phyloP scores from a whole-genome alignment of 2,329 filamentous ascomycete genomes.

The Fusarium tjaetaba region DNA sequence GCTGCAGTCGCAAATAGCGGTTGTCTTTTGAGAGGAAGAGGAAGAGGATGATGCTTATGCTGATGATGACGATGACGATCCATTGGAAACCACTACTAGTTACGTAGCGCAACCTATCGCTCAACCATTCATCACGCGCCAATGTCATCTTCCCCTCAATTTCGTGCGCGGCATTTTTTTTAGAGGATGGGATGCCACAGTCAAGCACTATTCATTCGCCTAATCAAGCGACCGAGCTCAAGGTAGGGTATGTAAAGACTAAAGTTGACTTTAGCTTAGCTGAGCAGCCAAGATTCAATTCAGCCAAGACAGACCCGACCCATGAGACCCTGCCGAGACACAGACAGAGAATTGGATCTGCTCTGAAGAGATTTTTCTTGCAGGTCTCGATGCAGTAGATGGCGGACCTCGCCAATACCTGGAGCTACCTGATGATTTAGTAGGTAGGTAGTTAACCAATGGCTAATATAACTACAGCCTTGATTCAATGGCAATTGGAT shows the following conservation, averaged over 20 bases:
- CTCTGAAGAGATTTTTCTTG: constrained; percentile 17
- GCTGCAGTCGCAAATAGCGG: neutral
- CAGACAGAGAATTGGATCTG: neutral
- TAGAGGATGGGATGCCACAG: neutral
- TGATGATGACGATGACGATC: constrained; percentile 6
- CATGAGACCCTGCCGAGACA: neutral
- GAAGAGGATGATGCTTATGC: neutral
- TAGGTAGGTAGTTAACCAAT: neutral
- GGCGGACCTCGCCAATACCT: neutral
- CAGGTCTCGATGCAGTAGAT: neutral
- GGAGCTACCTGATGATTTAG: neutral
- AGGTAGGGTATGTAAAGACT: neutral
- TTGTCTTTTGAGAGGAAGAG: neutral
- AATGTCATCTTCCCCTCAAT: constrained; percentile 30
- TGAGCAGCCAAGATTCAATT: neutral
- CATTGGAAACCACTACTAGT: neutral
- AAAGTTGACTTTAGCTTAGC: neutral
- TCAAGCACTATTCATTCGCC: constrained; percentile 15
- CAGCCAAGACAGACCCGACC: neutral
- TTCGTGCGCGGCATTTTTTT: constrained; percentile 19
- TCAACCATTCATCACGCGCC: constrained; percentile 22
- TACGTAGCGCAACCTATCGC: neutral
- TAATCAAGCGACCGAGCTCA: constrained; percentile 15
- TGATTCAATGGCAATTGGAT: neutral
- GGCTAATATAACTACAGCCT: neutral